Evolutionary conservation across 495 filamentous ascomycete species (phyloP), one percentile per base, ranked within the genome.

Genomic region (Lasiosphaeria ovina): DNA sequence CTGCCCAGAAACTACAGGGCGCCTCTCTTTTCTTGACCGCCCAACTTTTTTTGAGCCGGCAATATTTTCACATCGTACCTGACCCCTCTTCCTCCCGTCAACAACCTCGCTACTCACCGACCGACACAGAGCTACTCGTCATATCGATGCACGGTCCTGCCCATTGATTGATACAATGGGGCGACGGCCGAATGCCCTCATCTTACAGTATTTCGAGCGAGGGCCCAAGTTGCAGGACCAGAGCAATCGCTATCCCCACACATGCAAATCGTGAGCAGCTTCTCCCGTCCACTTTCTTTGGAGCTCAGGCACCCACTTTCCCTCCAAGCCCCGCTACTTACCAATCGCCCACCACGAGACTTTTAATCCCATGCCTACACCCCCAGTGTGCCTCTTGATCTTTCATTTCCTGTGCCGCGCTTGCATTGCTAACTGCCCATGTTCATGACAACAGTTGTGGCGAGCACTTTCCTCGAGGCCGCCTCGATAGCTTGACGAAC

Each of bases 181-280:
- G 70, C 82, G 90, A 68, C 85, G 88, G 73, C 90, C 89, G 56
- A 92, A 93, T 76, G 84, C 84, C 57, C 79, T 96, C 58, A 91
- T 96, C 68, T 77, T 89, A 65, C 86, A 91, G 77, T 91, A 88
- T 77, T 96, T 94, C 74, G 86, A 87, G 69, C 84, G 91, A 57
- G 91, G 91, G 8, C 80, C 82, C 12, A 94, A 93, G 74, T 78
- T 93, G 65, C 85, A 88, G 65, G 90, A 94, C 69, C 85, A 87
- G 58, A 90, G 87, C 77, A 96, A 96, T 72, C 84, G 91, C 49
- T 96, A 96, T 66, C 85, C 89, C 65, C 89, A 93, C 70, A 91
- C 88, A 3, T 96, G 91, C 82, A 91, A 90, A 76, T 79, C 84
- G 45, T 71, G 57, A 69, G 66, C 50, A 40, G 51, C 57, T 56